Evolutionary conservation across 108 stramenopile genomes (phyloP), one percentile per base, ranked within the genome.

Genomic region (Cyclotella atomus): DNA sequence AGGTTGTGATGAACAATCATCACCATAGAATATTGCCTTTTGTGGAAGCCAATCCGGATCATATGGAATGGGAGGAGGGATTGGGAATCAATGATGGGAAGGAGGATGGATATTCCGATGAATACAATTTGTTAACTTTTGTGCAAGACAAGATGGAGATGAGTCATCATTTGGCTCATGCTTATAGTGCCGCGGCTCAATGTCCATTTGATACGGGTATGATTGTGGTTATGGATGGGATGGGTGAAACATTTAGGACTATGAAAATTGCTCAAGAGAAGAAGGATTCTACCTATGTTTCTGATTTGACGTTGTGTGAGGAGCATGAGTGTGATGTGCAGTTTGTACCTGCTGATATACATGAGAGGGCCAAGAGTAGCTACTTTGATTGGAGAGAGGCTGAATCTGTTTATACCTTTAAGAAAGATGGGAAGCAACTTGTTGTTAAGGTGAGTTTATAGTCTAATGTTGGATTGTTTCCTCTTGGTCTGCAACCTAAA

Each of bases 91-190:
- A 95, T 79, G 89, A 83, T 9, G 91, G 90, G 15, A 43, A 38
- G 0, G 91, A 91, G 61, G 69, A 65, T 53, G 94, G 90, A 62
- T 88, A 88, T 50, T 82, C 84, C 3, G 84, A 90, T 60, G 91
- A 92, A 45, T 86, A 90, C 45, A 92, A 92, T 70, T 52, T 90
- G 27, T 71, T 91, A 20, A 23, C 47, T 44, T 57, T 56, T 27
- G 59, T 65, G 12, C 52, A 63, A 17, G 71, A 81, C 9, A 79
- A 85, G 27, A 36, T 82, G 24, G 97, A 97, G 82, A 61, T 98
- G 49, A 95, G 93, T 47, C 96, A 97, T 84, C 97, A 98, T 81
- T 87, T 97, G 69, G 97, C 97, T 8, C 97, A 98, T 86, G 97
- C 95, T 27, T 98, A 95, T 68, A 87, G 88, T 46, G 90, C 87